These are phyloP conservation scores for Pythium monospermum DNA, from an alignment of 352 stramenopile genomes.

Conservation along the genomic window DNA sequence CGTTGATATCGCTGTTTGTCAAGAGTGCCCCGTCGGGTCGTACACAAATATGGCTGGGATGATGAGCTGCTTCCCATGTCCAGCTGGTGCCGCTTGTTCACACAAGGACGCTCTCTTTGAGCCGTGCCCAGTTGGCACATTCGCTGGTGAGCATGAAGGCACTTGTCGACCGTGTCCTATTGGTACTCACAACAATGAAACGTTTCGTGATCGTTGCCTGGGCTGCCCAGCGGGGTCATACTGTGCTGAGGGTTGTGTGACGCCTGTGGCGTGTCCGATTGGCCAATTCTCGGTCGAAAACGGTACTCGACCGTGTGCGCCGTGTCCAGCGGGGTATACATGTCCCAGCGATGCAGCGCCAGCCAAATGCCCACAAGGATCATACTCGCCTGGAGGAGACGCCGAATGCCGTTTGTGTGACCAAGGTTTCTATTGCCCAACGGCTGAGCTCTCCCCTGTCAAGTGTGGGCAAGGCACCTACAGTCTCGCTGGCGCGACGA, in stretches of 20 bases:
- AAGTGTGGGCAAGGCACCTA: slow-evolving; percentile 16
- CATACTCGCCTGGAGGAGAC: slow-evolving; percentile 40
- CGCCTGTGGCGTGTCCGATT: slow-evolving; percentile 26
- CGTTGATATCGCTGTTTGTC: slow-evolving; percentile 20
- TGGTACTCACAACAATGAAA: slow-evolving; percentile 29
- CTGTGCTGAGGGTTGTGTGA: slow-evolving; percentile 28
- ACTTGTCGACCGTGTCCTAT: slow-evolving; percentile 27
- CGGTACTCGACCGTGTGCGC: slow-evolving; percentile 25
- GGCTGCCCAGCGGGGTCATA: slow-evolving; percentile 46
- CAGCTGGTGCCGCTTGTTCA: slow-evolving; percentile 10
- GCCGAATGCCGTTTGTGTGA: slow-evolving; percentile 34
- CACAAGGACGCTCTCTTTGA: slow-evolving; percentile 1
- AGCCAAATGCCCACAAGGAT: slow-evolving; percentile 24
- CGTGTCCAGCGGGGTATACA: slow-evolving; percentile 37
- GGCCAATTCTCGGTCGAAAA: slow-evolving; percentile 29
- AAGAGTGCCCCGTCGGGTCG: slow-evolving; percentile 34
- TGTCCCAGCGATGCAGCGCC: slow-evolving; percentile 11
- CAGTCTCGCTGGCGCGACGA: slow-evolving; percentile 26
- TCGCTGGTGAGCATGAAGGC: slow-evolving; percentile 1
- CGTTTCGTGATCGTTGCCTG: slow-evolving; percentile 6
- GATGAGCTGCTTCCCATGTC: slow-evolving; percentile 25
- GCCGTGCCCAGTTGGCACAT: slow-evolving; percentile 17
- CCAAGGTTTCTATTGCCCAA: slow-evolving; percentile 27
- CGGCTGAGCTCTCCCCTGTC: background rate
- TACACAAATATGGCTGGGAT: slow-evolving; percentile 35